phyloP scores from a whole-genome alignment of 768 basidiomycete genomes.

The Coprinopsis cinerea region DNA sequence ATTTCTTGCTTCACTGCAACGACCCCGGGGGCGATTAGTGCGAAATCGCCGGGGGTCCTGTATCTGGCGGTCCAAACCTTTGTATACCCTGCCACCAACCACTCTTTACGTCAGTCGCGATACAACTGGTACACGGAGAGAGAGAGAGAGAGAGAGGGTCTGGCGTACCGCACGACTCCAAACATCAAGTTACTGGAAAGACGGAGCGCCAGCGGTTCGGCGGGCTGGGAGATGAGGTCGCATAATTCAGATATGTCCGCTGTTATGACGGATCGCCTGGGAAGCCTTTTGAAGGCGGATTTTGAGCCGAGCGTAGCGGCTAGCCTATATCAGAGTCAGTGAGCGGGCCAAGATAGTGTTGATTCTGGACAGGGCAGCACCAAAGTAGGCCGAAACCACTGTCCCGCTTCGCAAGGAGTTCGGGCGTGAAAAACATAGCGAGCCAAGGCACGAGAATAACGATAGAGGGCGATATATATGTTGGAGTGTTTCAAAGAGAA shows the following conservation, averaged over 20 bases:
- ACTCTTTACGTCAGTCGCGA: neutral
- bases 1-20: slow-evolving; percentile 70
- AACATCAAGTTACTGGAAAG: slow-evolving; percentile 87
- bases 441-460: neutral
- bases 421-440: slow-evolving; percentile 87
- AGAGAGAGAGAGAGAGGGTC: neutral
- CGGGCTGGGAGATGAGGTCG: slow-evolving; percentile 72
- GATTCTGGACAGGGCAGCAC: slow-evolving; percentile 33
- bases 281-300: slow-evolving; percentile 79
- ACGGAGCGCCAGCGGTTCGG: slow-evolving; percentile 80
- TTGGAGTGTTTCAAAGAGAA: neutral
- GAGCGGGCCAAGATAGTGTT: neutral
- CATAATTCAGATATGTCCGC: slow-evolving; percentile 83
- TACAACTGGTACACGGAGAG: neutral
- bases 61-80: slow-evolving; percentile 25
- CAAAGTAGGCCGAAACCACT: slow-evolving; percentile 88
- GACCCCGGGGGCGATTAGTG: too few species aligned
- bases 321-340: slow-evolving; percentile 48
- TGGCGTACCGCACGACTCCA: slow-evolving; percentile 72
- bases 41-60: neutral
- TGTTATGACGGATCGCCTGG: slow-evolving; percentile 75
- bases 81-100: slow-evolving; percentile 35
- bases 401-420: slow-evolving; percentile 74
- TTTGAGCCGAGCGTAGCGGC: slow-evolving; percentile 87
- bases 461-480: neutral